A percentile compares a stretch with the other conserved stretches of the same genome.
These are phyloP conservation scores for Castanea sativa DNA, from an alignment of 306 rosid species.

Conservation along the genomic window DNA sequence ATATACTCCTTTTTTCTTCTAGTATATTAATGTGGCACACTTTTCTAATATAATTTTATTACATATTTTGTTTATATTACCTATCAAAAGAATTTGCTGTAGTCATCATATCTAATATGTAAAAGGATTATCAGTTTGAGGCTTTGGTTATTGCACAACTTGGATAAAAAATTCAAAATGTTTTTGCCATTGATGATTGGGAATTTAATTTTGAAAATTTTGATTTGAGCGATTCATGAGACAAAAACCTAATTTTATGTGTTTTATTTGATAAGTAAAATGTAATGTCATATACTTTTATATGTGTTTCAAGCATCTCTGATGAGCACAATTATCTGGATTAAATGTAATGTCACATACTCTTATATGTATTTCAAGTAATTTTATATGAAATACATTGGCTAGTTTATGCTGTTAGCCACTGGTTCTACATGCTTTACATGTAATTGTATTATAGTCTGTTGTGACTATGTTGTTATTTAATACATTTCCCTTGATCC, in stretches of 20 bases:
- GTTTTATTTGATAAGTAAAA: too few species aligned
- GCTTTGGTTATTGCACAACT: not conserved
- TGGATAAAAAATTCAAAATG: not conserved
- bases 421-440: not conserved
- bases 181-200: not conserved
- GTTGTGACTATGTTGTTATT: not conserved
- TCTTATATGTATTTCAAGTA: not conserved
- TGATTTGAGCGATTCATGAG: not conserved
- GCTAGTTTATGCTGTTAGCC: not conserved
- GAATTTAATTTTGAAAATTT: not conserved
- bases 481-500: not conserved
- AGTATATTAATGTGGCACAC: too few species aligned
- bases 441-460: not conserved
- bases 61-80: too few species aligned
- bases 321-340: not conserved
- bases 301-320: not conserved
- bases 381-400: not conserved
- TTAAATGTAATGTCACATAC: too few species aligned
- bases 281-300: not conserved
- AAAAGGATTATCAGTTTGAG: not conserved
- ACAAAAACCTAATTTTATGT: not conserved
- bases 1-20: too few species aligned
- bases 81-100: too few species aligned
- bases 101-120: not conserved
- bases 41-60: too few species aligned